Evolutionary conservation across 768 basidiomycete genomes (phyloP), one percentile per base, ranked within the genome.

Genomic region (Tricholoma saponaceum): DNA sequence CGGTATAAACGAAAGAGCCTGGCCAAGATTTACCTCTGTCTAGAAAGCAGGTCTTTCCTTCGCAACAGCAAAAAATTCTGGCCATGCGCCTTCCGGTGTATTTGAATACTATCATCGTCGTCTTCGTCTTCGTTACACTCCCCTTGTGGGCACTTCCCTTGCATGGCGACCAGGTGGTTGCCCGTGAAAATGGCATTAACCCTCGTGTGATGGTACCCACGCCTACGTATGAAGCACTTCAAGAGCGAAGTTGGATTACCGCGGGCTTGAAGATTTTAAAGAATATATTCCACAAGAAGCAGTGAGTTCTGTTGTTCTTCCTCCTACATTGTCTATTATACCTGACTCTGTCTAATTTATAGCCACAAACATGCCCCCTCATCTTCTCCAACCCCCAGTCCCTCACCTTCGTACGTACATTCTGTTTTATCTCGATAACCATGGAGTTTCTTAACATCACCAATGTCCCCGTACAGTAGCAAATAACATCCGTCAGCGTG

Each of bases 11-110:
- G n/a, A n/a, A n/a, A n/a, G n/a, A n/a, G n/a, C n/a, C 9, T 66
- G 62, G 46, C 69, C 7, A 55, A 68, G n/a, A n/a, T 64, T 37
- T 30, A 30, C 14, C 14, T 13, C 35, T n/a, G 30, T 43, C 12
- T 13, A 23, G 44, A 14, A 46, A 46, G 44, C 44, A 12, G 44
- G 44, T 12, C 23, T 46, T 46, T 46, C 23, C 44, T 14, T 18
- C 41, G 10, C 25, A 4, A 0, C 44, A 46, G 22, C 44, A 46
- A 46, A 46, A 46, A 25, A 46, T 3, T 9, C 44, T 4, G 14
- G 12, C 14, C 44, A 46, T 46, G 44, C 23, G 9, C 22, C 23
- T 14, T 23, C 23, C 13, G 2, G 2, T 23, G 1, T 13, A 14
- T 23, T 25, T 23, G 12, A 23, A 23, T 14, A 5, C 2, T 5